These are phyloP conservation scores for Xylaria acuta DNA, from an alignment of 495 filamentous ascomycete genomes.

Conservation along the genomic window DNA sequence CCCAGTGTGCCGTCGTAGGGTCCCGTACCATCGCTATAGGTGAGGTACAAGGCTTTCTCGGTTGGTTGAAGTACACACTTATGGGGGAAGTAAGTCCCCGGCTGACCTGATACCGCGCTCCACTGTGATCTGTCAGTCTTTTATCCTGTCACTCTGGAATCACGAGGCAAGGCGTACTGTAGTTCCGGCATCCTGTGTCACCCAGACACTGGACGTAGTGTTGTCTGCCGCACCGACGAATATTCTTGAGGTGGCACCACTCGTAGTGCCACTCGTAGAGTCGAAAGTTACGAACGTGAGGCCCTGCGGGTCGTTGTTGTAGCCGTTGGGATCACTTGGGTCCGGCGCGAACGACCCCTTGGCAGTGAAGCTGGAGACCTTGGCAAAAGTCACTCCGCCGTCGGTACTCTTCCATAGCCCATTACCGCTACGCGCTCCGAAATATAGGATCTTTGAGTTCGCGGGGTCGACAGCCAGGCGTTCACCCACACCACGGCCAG, in stretches of 20 bases:
- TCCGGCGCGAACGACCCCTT: slow-evolving; percentile 55
- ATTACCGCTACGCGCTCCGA: slow-evolving; percentile 65
- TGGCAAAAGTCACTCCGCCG: slow-evolving; percentile 60
- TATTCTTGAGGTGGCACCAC: slow-evolving; percentile 60
- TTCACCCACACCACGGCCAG: slow-evolving; percentile 69
- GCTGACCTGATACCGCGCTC: slow-evolving; percentile 56
- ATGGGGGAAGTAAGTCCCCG: slow-evolving; percentile 59
- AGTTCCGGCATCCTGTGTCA: slow-evolving; percentile 59
- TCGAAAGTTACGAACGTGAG: slow-evolving; percentile 64
- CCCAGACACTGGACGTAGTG: slow-evolving; percentile 57
- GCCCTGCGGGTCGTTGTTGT: slow-evolving; percentile 58
- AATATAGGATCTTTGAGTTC: slow-evolving; percentile 62
- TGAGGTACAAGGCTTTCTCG: slow-evolving; percentile 63
- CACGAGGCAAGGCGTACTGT: slow-evolving; percentile 40
- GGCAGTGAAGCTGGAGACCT: slow-evolving; percentile 64
- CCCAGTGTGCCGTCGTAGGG: slow-evolving; percentile 62
- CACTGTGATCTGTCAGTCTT: slow-evolving; percentile 36
- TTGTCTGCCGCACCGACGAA: slow-evolving; percentile 64
- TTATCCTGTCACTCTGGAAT: neutral
- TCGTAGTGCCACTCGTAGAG: slow-evolving; percentile 50
- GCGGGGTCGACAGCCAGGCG: slow-evolving; percentile 66
- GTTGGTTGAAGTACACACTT: slow-evolving; percentile 59
- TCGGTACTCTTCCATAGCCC: slow-evolving; percentile 68
- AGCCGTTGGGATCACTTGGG: slow-evolving; percentile 51
- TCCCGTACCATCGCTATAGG: slow-evolving; percentile 61